Base-by-base conservation (phyloP, 257 asterid species). In the Leptodermis oblonga region DNA sequence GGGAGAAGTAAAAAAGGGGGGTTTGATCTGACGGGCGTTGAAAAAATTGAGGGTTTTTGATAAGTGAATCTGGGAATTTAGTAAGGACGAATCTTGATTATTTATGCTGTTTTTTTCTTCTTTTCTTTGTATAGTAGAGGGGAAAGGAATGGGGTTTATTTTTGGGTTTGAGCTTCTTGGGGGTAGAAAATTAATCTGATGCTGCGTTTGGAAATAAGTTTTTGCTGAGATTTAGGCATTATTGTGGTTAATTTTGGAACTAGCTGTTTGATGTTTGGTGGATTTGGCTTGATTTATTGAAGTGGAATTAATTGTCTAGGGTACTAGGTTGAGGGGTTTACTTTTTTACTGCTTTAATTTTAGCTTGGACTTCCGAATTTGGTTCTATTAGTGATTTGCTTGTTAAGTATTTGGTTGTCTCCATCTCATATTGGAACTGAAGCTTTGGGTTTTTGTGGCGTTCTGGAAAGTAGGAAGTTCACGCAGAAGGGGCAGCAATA, bases 361-460 rank as follows among this genome's bases (percentile, higher is more conserved):
- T 46, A 43, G 20, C 49, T 41, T 56, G 58, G 67, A 23, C 18
- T 62, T 58, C n/a, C 28, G 56, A 34, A 2, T 67, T 72, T 77
- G 41, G 36, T 48, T 31, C 49, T 65, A 25, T 17, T 26, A 3
- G 54, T 3, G 51, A 8, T 45, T 17, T 54, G 33, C 30, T 65
- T 1, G 33, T 36, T 22, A 36, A 62, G 25, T 17, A 45, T 10
- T 7, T 25, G 4, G 36, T 45, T 0, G 36, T 41, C 45, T 34
- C 41, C 2, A 20, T 30, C 33, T 37, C n/a, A 56, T 46, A 46
- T 46, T 48, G 46, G 60, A 1, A n/a, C 26, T 25, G n/a, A 34
- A 45, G 3, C n/a, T 31, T 72, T 42, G 15, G 31, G 59, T 20
- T 7, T 30, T 55, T 15, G 49, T 28, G n/a, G 59, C 22, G 23